Conservation (phyloP, 768 basidiomycete genomes). For the Podaxis carcinomalis region DNA sequence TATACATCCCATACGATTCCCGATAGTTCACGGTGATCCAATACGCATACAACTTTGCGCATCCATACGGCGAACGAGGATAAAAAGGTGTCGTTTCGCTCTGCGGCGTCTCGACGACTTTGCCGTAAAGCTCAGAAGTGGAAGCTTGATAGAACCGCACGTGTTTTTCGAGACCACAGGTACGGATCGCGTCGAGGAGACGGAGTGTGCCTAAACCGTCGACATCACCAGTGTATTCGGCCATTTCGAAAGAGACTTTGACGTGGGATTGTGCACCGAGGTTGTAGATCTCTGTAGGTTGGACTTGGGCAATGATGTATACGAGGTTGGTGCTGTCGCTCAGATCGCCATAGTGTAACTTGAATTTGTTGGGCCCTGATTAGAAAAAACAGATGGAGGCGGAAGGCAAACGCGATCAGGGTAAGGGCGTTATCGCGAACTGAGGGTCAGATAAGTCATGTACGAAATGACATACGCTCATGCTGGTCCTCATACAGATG, state of each 20-base stretch:
- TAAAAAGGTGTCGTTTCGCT: constrained; percentile 97
- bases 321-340: constrained; percentile 97
- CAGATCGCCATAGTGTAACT: constrained; percentile 88
- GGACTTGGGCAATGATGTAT: constrained; percentile 91
- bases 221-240: constrained; percentile 97
- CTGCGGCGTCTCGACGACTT: constrained; percentile 94
- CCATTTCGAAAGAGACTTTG: constrained; percentile 99
- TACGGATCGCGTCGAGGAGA: constrained; percentile 92
- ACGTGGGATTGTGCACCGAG: constrained; percentile 97
- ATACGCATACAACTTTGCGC: constrained; percentile 89
- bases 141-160: constrained; percentile 97
- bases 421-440: neutral
- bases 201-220: constrained; percentile 94
- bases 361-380: constrained; percentile 70
- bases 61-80: constrained; percentile 95
- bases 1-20: constrained; percentile 95
- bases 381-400: neutral
- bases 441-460: neutral
- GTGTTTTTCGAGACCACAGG: constrained; percentile 90
- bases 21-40: constrained; percentile 92
- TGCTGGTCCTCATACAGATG: constrained; percentile 93
- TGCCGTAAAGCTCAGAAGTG: constrained; percentile 95
- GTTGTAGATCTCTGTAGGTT: constrained; percentile 96
- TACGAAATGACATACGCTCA: constrained; percentile 56
- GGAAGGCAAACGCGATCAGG: neutral